Evolutionary conservation across 1,139 yeast species (phyloP), one percentile per base, ranked within the genome.

Genomic region (Spencermartinsiella ligniputridi): DNA sequence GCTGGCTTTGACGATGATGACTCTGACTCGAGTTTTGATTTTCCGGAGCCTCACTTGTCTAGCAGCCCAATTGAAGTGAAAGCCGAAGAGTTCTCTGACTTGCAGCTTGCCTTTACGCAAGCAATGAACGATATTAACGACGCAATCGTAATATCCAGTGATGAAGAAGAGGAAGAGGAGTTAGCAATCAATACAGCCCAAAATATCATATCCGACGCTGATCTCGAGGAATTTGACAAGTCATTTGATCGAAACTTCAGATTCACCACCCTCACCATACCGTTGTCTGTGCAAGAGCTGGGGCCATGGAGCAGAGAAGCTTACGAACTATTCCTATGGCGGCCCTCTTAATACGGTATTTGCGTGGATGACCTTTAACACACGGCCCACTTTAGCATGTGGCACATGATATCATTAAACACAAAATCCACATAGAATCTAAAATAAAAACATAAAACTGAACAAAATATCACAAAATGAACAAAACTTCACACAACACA

Each of bases 61-160:
- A 6, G 9, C 25, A 22, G 6, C 25, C 6, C 11, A 22, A 22
- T 11, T 22, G 9, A 6, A 22, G 9, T 22, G 25, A 11, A 22
- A 6, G 6, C 25, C 25, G 25, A 22, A 6, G 25, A 22, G 25
- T 11, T 22, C 25, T 6, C 9, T 11, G 11, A 6, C 11, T 6
- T 22, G 9, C 25, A 22, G 25, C 6, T 11, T 6, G 25, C 25
- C 6, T 22, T 22, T 11, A 22, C 25, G 11, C 25, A 22, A 22
- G 25, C 25, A 6, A 22, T 22, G 6, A 11, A 6, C 11, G 25
- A 22, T 22, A 11, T 22, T 11, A 22, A 11, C 9, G 42, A 39
- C 13, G 22, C 12, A 13, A 36, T 27, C 60, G 51, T 42, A 51
- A 49, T 29, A 48, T 39, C 35, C 46, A 46, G 42, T 42, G 52